These are phyloP conservation scores for Brettanomyces anomalus DNA, from an alignment of 805 yeast genomes.

Conservation along the genomic window DNA sequence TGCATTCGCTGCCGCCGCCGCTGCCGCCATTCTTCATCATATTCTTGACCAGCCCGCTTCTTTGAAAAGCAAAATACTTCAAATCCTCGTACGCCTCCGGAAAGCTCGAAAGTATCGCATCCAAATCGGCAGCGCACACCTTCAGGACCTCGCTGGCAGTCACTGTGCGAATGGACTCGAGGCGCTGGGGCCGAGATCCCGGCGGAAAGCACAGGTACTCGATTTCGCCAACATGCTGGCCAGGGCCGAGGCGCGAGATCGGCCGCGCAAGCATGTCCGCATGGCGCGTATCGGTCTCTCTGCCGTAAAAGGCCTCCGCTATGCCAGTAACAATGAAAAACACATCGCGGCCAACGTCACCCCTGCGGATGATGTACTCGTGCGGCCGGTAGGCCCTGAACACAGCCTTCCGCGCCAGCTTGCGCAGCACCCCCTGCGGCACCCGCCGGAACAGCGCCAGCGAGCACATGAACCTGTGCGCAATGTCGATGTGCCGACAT, in stretches of 20 bases:
- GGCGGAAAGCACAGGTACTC: no score
- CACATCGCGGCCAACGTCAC: slow-evolving; percentile 53
- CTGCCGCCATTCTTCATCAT: no score
- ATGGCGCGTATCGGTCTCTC: slow-evolving; percentile 18
- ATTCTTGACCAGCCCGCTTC: no score
- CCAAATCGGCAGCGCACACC: no score
- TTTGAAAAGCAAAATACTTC: no score
- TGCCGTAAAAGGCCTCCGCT: slow-evolving; percentile 36
- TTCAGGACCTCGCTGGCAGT: no score
- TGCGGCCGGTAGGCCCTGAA: slow-evolving; percentile 44
- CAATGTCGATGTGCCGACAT: slow-evolving; percentile 38
- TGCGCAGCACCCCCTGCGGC: slow-evolving; percentile 53
- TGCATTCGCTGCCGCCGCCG: no score
- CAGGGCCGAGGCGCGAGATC: slow-evolving; percentile 47
- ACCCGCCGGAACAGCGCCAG: slow-evolving; percentile 51
- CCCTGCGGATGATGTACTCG: slow-evolving; percentile 52
- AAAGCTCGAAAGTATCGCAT: no score
- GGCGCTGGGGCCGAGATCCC: no score
- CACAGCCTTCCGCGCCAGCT: slow-evolving; percentile 55
- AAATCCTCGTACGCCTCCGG: no score
- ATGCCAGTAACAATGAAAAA: slow-evolving; percentile 61
- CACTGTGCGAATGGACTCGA: no score
- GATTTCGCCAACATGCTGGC: slow-evolving; percentile 69
- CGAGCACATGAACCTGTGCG: slow-evolving; percentile 48
- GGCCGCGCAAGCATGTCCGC: slow-evolving; percentile 25